Evolutionary conservation across 768 basidiomycete species (phyloP).

Genomic region (Mycena indigotica): DNA sequence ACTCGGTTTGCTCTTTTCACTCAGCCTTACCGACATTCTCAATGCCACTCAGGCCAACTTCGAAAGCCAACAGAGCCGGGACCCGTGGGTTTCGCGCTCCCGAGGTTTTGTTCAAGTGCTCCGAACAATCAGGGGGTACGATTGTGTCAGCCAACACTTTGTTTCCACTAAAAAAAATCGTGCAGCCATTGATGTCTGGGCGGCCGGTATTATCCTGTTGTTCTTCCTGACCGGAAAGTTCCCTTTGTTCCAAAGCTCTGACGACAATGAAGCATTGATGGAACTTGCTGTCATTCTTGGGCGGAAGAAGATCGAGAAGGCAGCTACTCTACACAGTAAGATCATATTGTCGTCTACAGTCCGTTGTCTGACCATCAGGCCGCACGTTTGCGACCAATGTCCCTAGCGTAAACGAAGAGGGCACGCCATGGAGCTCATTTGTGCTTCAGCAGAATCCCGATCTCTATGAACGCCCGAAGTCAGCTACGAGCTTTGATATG

Average conservation of each 20-base stretch:
- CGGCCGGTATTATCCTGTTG: constrained; percentile 87
- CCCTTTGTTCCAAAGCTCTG: constrained; percentile 90
- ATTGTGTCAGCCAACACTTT: constrained; percentile 28
- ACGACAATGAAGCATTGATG: constrained; percentile 94
- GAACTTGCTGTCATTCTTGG: constrained; percentile 91
- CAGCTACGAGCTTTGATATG: constrained; percentile 54
- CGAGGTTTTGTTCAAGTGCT: constrained; percentile 93
- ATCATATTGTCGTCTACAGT: constrained; percentile 17
- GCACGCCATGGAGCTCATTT: constrained; percentile 71
- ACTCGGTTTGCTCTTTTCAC: constrained; percentile 48
- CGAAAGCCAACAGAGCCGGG: constrained; percentile 95
- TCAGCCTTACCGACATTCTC: not conserved
- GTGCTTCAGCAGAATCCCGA: constrained; percentile 79
- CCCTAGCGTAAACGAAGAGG: constrained; percentile 68
- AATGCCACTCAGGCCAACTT: constrained; percentile 55
- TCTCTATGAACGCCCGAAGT: constrained; percentile 52
- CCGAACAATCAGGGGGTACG: constrained; percentile 88
- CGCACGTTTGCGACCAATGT: constrained; percentile 91
- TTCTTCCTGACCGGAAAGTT: constrained; percentile 93
- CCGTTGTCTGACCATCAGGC: constrained; percentile 47
- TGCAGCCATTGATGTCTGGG: constrained; percentile 95
- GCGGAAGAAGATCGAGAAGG: constrained; percentile 76
- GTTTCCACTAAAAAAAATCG: not conserved
- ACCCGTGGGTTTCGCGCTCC: constrained; percentile 97
- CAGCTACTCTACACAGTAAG: constrained; percentile 88